Percentiles rank a stretch among this genome's conserved stretches.
Conservation (phyloP, 2,329 filamentous ascomycete species). For the Phoma herbarum region DNA sequence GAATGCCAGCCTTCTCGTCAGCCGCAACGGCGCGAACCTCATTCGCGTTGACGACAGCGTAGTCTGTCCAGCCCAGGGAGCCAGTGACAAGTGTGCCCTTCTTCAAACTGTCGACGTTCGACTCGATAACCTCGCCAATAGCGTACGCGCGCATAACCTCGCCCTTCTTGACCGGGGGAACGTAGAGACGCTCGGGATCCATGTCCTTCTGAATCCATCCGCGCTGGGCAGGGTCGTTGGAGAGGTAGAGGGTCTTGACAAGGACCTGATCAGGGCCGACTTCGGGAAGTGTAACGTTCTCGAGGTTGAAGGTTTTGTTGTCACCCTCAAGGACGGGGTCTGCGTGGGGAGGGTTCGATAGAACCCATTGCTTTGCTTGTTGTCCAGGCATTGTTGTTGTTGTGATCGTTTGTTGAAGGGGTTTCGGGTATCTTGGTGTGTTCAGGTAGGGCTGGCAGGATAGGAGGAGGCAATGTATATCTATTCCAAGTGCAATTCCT, state of each 20-base stretch:
- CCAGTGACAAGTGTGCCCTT: slow-evolving; percentile 67
- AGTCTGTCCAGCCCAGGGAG: slow-evolving; percentile 70
- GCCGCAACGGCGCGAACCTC: slow-evolving; percentile 42
- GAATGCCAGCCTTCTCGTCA: slow-evolving; percentile 47
- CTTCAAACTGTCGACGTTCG: slow-evolving; percentile 62
- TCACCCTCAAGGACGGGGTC: slow-evolving; percentile 49
- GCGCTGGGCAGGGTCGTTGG: slow-evolving; percentile 64
- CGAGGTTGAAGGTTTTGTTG: slow-evolving; percentile 53
- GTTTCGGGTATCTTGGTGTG: background rate
- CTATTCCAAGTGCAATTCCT: slow-evolving; percentile 13
- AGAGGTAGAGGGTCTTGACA: slow-evolving; percentile 57
- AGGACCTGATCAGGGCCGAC: slow-evolving; percentile 55
- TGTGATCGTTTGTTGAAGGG: background rate
- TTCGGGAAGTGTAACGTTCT: slow-evolving; percentile 46
- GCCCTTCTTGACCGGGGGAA: slow-evolving; percentile 55
- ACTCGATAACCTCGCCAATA: slow-evolving; percentile 68
- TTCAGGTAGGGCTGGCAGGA: background rate
- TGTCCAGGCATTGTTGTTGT: slow-evolving; percentile 40
- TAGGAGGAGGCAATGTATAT: background rate
- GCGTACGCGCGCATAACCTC: slow-evolving; percentile 69
- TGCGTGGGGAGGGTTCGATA: slow-evolving; percentile 52
- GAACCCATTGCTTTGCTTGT: slow-evolving; percentile 56
- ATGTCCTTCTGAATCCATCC: slow-evolving; percentile 58
- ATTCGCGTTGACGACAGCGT: slow-evolving; percentile 61
- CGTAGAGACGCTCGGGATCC: slow-evolving; percentile 57